A percentile compares a stretch with the other conserved stretches of the same genome.
phyloP scores from a whole-genome alignment of 2,329 filamentous ascomycete genomes.

The Penicillium verrucosum region DNA sequence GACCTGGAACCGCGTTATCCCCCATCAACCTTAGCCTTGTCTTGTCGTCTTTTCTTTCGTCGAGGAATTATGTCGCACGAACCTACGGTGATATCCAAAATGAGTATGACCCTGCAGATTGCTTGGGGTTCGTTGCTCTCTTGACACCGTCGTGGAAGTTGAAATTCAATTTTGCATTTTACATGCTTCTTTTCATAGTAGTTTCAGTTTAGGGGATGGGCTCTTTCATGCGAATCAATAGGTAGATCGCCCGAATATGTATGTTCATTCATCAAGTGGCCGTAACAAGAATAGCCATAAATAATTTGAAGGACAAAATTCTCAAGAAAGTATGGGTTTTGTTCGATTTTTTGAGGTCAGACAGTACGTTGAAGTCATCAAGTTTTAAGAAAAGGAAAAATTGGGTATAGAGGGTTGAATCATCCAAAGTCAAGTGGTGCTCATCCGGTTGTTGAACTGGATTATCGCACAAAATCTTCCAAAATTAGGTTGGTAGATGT shows the following conservation, averaged over 20 bases:
- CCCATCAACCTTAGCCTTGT: conserved; percentile 3
- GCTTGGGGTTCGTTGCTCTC: not conserved
- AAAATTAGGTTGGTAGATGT: conserved; percentile 14
- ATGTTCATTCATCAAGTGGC: conserved; percentile 14
- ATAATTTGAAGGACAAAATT: conserved; percentile 1
- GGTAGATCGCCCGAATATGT: not conserved
- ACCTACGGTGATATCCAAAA: conserved; percentile 4
- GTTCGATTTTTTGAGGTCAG: conserved; percentile 10
- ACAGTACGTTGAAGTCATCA: conserved; percentile 30
- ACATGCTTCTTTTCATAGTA: conserved; percentile 14
- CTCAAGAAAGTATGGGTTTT: not conserved
- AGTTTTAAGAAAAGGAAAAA: conserved; percentile 22
- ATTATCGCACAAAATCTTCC: conserved; percentile 16
- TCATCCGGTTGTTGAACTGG: conserved; percentile 15
- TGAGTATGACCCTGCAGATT: not conserved
- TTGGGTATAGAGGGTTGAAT: conserved; percentile 45
- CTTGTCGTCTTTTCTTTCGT: conserved; percentile 1
- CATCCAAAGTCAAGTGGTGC: conserved; percentile 28
- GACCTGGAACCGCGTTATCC: not conserved
- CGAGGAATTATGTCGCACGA: not conserved
- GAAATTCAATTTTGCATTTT: conserved; percentile 9
- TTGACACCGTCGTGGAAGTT: not conserved
- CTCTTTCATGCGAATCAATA: not conserved
- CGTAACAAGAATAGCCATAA: conserved; percentile 1
- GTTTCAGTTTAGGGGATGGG: not conserved